These are phyloP conservation scores for Fusarium torulosum DNA, from an alignment of 2,329 filamentous ascomycete genomes.

Conservation along the genomic window DNA sequence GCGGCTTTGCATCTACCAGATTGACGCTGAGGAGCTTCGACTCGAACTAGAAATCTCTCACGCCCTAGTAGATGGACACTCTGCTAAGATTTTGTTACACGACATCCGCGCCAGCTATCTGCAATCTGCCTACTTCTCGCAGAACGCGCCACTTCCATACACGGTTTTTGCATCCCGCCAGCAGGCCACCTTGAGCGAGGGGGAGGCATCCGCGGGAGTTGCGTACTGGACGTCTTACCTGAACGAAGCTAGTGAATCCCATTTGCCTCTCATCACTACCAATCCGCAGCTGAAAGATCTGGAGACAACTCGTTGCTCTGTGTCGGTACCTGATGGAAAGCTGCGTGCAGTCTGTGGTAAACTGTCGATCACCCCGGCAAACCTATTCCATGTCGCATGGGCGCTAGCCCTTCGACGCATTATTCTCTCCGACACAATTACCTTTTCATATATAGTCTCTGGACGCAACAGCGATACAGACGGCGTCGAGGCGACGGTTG, in stretches of 20 bases:
- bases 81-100: constrained; percentile 10
- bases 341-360: constrained; percentile 8
- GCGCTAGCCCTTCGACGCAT: constrained; percentile 11
- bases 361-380: constrained; percentile 10
- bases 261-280: constrained; percentile 7
- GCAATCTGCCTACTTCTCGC: constrained; percentile 11
- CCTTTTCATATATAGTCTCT: constrained; percentile 11
- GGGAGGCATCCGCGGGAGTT: constrained; percentile 7
- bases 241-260: constrained; percentile 10
- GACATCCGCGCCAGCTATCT: constrained; percentile 12
- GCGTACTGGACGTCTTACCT: constrained; percentile 10
- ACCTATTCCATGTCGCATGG: constrained; percentile 11
- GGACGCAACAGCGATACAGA: constrained; percentile 7
- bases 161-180: constrained; percentile 10
- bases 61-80: constrained; percentile 11
- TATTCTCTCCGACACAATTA: constrained; percentile 8
- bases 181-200: constrained; percentile 7
- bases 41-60: constrained; percentile 14
- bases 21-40: constrained; percentile 6
- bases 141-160: constrained; percentile 5
- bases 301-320: constrained; percentile 5
- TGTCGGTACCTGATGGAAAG: constrained; percentile 2
- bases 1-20: constrained; percentile 5
- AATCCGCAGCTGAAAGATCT: constrained; percentile 7
- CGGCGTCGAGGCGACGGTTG: constrained; percentile 8